phyloP scores from a whole-genome alignment of 2,329 filamentous ascomycete genomes.

The Ascochyta fabae region DNA sequence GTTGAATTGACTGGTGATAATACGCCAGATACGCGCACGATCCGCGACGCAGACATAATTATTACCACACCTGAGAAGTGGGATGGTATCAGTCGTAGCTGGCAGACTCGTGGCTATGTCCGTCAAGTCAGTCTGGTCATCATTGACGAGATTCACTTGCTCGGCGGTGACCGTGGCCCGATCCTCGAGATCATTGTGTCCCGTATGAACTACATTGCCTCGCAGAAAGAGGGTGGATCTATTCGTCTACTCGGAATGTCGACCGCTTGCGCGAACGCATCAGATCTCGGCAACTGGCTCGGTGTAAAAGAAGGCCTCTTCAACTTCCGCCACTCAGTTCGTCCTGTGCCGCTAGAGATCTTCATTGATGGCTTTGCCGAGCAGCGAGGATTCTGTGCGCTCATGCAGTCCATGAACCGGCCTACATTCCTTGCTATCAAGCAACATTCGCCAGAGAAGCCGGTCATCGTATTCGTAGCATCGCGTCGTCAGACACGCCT shows the following conservation, averaged over 20 bases:
- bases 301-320: constrained; percentile 94
- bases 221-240: constrained; percentile 81
- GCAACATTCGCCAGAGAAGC: constrained; percentile 92
- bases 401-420: constrained; percentile 99
- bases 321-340: constrained; percentile 97
- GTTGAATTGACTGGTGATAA: constrained; percentile 98
- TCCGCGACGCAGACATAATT: constrained; percentile 95
- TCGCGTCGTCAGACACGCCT: constrained; percentile 93
- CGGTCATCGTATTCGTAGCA: constrained; percentile 97
- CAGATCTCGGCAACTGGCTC: constrained; percentile 93
- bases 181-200: constrained; percentile 96
- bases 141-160: constrained; percentile 96
- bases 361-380: constrained; percentile 98
- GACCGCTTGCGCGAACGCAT: constrained; percentile 94
- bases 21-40: constrained; percentile 94
- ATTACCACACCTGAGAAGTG: constrained; percentile 99
- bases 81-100: constrained; percentile 98
- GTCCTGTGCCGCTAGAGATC: constrained; percentile 92
- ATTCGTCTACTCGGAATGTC: constrained; percentile 98
- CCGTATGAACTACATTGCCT: constrained; percentile 98
- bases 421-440: constrained; percentile 97
- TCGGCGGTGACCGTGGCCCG: constrained; percentile 95
- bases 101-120: constrained; percentile 97
- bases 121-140: constrained; percentile 94
- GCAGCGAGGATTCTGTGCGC: constrained; percentile 89